These are phyloP conservation scores for Datisca glomerata DNA, from an alignment of 306 rosid genomes.

Conservation along the genomic window DNA sequence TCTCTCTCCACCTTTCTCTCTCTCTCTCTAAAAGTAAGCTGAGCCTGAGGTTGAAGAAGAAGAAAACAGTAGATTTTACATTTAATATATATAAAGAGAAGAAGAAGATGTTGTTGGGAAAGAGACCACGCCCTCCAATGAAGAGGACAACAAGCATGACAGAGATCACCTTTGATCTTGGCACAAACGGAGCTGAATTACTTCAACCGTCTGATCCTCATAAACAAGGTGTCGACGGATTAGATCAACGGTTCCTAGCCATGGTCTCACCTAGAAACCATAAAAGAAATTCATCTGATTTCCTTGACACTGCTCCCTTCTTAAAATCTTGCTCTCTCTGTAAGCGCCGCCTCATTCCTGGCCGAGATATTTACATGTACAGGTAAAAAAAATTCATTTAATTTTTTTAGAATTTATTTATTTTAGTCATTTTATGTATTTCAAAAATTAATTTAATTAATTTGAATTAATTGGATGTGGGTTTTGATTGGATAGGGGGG, in stretches of 20 bases:
- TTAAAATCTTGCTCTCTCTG: conserved; percentile 71
- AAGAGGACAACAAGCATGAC: conserved; percentile 77
- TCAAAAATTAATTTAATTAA: not conserved
- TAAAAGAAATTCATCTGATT: conserved; percentile 29
- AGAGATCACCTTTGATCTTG: conserved; percentile 67
- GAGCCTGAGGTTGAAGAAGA: not conserved
- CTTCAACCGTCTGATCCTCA: conserved; percentile 19
- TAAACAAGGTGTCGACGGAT: conserved; percentile 11
- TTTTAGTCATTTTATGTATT: too few species aligned
- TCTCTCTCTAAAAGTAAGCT: not conserved
- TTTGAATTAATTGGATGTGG: not conserved
- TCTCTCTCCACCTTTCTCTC: conserved; percentile 3
- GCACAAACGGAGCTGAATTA: conserved; percentile 10
- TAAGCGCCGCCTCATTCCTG: conserved; percentile 48
- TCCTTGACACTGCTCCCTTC: conserved; percentile 35
- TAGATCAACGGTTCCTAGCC: conserved; percentile 23
- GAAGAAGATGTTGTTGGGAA: conserved; percentile 57
- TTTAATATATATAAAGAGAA: not conserved
- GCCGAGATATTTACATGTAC: conserved; percentile 92
- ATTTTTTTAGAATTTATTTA: too few species aligned
- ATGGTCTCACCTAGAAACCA: conserved; percentile 29
- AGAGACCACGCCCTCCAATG: conserved; percentile 70
- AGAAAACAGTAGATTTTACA: too few species aligned
- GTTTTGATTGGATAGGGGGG: conserved; percentile 43
- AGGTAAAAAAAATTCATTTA: conserved; percentile 24